A percentile compares a stretch with the other conserved stretches of the same genome.
Evolutionary conservation across 31 red algal genomes (phyloP).

Genomic region (Endocladia muricata): DNA sequence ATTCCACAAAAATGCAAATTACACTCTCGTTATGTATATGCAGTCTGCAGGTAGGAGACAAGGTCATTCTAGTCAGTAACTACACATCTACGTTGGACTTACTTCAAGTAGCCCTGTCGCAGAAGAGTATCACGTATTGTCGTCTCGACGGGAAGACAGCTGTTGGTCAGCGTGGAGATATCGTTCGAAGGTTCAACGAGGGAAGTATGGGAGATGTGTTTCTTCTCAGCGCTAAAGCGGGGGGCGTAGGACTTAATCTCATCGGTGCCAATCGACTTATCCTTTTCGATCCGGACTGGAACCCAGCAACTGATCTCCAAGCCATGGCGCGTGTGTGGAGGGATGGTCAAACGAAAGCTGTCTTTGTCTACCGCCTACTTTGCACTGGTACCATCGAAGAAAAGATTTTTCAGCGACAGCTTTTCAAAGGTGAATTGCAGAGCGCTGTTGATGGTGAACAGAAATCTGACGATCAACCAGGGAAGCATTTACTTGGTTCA

Average conservation of each 20-base stretch:
- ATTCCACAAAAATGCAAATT: conserved; percentile 73
- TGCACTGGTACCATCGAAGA: conserved; percentile 92
- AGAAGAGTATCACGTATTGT: conserved; percentile 51
- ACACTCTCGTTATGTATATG: conserved; percentile 47
- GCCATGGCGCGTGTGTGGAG: conserved; percentile 89
- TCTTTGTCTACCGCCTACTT: conserved; percentile 89
- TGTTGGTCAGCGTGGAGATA: conserved; percentile 46
- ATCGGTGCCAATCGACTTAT: conserved; percentile 92
- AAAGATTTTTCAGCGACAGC: conserved; percentile 88
- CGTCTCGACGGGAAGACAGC: conserved; percentile 87
- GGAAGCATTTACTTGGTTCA: background rate
- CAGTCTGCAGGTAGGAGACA: conserved; percentile 37
- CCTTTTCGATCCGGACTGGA: conserved; percentile 97
- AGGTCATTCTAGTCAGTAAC: conserved; percentile 77
- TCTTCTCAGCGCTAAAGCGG: conserved; percentile 87
- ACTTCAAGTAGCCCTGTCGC: conserved; percentile 47
- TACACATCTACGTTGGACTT: conserved; percentile 86
- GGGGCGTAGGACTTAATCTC: conserved; percentile 93
- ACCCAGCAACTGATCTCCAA: conserved; percentile 93
- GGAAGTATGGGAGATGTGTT: conserved; percentile 66
- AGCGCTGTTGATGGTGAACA: conserved; percentile 40
- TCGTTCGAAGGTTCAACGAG: conserved; percentile 78
- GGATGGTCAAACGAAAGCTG: conserved; percentile 87
- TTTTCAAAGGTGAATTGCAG: conserved; percentile 84
- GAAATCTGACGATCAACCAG: background rate